Percentiles rank a stretch among this genome's conserved stretches.
These are phyloP conservation scores for Secale cereale DNA, from an alignment of 176 grass and related monocot species.

Conservation along the genomic window DNA sequence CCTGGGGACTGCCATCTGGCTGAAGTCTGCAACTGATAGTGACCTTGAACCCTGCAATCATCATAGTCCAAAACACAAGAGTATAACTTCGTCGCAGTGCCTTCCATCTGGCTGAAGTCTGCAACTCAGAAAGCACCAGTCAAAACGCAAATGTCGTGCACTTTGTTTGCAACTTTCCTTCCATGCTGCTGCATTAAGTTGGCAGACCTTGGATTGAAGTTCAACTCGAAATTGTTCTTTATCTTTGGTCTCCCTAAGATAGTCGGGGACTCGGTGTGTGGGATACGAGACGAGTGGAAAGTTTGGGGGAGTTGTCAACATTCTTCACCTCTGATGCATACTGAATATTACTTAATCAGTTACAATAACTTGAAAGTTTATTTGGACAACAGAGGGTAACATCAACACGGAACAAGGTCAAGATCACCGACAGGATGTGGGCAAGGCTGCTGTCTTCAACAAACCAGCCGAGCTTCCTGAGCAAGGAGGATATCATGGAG, in stretches of 20 bases:
- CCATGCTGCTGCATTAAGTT: not conserved
- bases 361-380: not conserved
- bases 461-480: conserved; percentile 82
- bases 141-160: not conserved
- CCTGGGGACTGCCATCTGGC: too few species aligned
- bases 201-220: not conserved
- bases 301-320: not conserved
- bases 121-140: not conserved
- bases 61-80: not conserved
- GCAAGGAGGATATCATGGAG: conserved; percentile 46
- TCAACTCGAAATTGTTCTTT: not conserved
- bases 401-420: conserved; percentile 67
- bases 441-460: conserved; percentile 77
- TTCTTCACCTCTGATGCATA: not conserved
- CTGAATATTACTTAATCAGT: not conserved
- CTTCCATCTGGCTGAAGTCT: not conserved
- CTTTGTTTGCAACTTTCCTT: conserved; percentile 1
- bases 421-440: conserved; percentile 85
- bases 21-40: too few species aligned
- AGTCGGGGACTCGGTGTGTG: not conserved
- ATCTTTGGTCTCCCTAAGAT: not conserved
- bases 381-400: conserved; percentile 62
- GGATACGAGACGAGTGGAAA: not conserved
- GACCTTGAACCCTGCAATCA: not conserved
- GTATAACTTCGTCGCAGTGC: not conserved